Conservation (phyloP, 2,329 filamentous ascomycete species). For the Diaporthe nobilis region DNA sequence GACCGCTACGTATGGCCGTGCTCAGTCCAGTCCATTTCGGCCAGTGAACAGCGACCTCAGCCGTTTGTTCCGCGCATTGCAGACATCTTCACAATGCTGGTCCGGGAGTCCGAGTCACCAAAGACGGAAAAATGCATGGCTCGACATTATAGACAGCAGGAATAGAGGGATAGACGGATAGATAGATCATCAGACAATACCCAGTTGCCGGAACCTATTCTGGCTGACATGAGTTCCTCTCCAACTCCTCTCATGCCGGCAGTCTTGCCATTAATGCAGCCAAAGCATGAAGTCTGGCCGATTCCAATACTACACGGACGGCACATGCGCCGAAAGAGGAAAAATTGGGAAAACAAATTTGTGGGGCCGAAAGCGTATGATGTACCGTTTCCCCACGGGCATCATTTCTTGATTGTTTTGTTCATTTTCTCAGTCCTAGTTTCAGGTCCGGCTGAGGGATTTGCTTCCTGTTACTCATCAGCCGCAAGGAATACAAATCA, state of each 20-base stretch:
- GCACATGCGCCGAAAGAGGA: not conserved
- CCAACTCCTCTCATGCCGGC: not conserved
- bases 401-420: not conserved
- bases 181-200: not conserved
- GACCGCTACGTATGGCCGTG: not conserved
- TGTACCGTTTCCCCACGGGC: not conserved
- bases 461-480: not conserved
- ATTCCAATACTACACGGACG: not conserved
- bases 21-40: not conserved
- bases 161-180: not conserved
- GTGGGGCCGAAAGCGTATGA: not conserved
- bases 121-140: not conserved
- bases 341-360: not conserved
- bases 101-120: not conserved
- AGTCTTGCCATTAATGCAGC: not conserved
- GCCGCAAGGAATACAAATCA: not conserved
- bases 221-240: not conserved
- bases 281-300: not conserved
- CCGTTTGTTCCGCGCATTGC: not conserved
- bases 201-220: not conserved
- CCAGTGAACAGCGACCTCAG: not conserved
- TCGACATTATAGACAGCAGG: not conserved
- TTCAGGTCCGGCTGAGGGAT: constrained; percentile 8
- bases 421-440: not conserved
- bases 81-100: no score